phyloP scores from a whole-genome alignment of 2,329 filamentous ascomycete species.

The Cladobotryum mycophilum region DNA sequence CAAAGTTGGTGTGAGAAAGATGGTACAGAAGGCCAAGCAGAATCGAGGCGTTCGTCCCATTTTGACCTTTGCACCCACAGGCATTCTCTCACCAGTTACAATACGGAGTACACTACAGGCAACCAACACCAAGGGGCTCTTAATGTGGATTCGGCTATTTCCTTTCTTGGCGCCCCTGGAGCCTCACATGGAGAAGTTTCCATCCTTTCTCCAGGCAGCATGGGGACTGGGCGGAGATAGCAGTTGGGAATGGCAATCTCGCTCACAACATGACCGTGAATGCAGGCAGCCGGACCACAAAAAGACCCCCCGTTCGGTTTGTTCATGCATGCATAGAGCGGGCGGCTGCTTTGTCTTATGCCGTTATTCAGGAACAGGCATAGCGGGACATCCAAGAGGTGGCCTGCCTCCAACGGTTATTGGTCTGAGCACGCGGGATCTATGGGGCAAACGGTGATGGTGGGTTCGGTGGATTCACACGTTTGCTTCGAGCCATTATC shows the following conservation, averaged over 20 bases:
- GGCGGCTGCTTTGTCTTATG: too few relatives aligned
- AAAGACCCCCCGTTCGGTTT: too few relatives aligned
- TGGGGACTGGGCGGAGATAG: too few relatives aligned
- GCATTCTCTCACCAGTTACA: neutral
- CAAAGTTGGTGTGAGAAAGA: slow-evolving; percentile 31
- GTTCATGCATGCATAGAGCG: too few relatives aligned
- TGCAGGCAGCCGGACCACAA: neutral
- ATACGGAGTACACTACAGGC: neutral
- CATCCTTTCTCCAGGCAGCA: too few relatives aligned
- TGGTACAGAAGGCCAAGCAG: slow-evolving; percentile 6
- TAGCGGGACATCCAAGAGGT: slow-evolving; percentile 16
- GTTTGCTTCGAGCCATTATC: too few relatives aligned
- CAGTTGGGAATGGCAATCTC: slow-evolving; percentile 3
- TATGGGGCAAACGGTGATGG: too few relatives aligned
- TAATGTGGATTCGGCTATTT: slow-evolving; percentile 16
- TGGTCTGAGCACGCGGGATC: too few relatives aligned
- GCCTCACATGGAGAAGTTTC: slow-evolving; percentile 5
- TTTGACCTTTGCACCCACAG: slow-evolving; percentile 5
- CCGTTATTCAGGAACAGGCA: slow-evolving; percentile 26
- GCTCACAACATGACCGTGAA: slow-evolving; percentile 5
- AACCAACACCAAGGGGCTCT: slow-evolving; percentile 9
- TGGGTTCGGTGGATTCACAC: too few relatives aligned
- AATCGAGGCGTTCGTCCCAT: slow-evolving; percentile 6
- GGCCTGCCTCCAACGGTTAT: too few relatives aligned
- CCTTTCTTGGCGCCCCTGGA: slow-evolving; percentile 16